A percentile compares a stretch with the other conserved stretches of the same genome.
Evolutionary conservation across 805 yeast species (phyloP).

Genomic region (Schizosaccharomyces cryophilus): DNA sequence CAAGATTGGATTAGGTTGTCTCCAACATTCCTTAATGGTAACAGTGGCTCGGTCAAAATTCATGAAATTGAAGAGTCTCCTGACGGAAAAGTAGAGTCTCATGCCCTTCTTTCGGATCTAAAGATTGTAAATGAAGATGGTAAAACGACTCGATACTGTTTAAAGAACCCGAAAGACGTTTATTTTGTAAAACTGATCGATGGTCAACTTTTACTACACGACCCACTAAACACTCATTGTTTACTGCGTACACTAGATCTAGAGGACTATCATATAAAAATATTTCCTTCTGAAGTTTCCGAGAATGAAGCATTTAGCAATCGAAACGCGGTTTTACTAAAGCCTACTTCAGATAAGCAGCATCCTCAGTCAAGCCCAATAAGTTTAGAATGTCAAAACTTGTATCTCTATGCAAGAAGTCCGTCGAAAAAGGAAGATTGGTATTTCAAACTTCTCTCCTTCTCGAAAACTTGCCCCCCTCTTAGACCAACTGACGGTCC

Average conservation of each 20-base stretch:
- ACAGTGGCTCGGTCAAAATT: neutral
- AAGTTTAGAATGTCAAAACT: slow-evolving; percentile 40
- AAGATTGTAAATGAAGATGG: neutral
- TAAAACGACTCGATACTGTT: neutral
- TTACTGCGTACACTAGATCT: slow-evolving; percentile 61
- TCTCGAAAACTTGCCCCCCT: slow-evolving; percentile 21
- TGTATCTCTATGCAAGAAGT: slow-evolving; percentile 47
- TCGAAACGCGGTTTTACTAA: slow-evolving; percentile 49
- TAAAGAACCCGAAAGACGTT: neutral
- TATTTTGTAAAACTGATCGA: slow-evolving; percentile 23
- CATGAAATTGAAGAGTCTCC: neutral
- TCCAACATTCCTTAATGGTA: neutral
- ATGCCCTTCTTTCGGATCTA: neutral
- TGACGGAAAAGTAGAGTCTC: neutral
- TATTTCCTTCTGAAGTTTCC: slow-evolving; percentile 60
- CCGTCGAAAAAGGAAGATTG: slow-evolving; percentile 78
- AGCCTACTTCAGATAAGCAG: slow-evolving; percentile 44
- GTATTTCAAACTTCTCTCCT: slow-evolving; percentile 40
- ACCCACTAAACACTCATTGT: slow-evolving; percentile 29
- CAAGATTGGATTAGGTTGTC: neutral
- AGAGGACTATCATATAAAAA: slow-evolving; percentile 38
- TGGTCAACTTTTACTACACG: slow-evolving; percentile 69
- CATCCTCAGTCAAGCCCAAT: slow-evolving; percentile 52
- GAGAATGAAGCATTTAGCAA: slow-evolving; percentile 69
- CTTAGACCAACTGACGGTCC: neutral